Percentiles rank a stretch among this genome's conserved stretches.
phyloP scores from a whole-genome alignment of 768 basidiomycete genomes.

The Trametes sanguinea region DNA sequence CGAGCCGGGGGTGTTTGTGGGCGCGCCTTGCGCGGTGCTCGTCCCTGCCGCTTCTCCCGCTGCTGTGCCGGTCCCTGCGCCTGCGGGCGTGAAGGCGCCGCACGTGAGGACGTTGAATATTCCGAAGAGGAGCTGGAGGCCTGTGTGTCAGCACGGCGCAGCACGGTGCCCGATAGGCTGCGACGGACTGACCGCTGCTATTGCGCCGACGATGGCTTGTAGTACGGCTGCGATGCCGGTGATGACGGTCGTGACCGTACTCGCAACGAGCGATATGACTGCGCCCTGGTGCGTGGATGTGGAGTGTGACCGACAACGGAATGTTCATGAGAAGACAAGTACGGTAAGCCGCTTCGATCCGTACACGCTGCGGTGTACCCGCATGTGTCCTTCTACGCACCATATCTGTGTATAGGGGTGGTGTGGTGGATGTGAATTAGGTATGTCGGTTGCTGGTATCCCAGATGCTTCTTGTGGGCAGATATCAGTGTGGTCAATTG shows the following conservation, averaged over 20 bases:
- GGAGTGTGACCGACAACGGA: background rate
- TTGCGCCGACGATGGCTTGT: constrained; percentile 4
- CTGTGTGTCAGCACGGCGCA: background rate
- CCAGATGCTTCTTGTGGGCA: too few relatives aligned
- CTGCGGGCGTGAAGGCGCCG: constrained; percentile 3
- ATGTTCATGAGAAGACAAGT: background rate
- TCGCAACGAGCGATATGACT: constrained; percentile 6
- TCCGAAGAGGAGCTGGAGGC: background rate
- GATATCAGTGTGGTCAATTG: too few relatives aligned
- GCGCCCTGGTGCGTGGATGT: background rate
- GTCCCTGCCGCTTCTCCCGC: constrained; percentile 13
- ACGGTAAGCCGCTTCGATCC: background rate
- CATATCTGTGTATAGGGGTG: background rate
- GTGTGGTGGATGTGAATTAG: background rate
- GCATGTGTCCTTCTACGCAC: background rate
- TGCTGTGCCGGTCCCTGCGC: constrained; percentile 3
- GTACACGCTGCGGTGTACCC: too few relatives aligned
- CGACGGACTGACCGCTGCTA: background rate
- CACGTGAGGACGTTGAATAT: constrained; percentile 11
- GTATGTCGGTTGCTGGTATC: background rate
- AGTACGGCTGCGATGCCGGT: constrained; percentile 7
- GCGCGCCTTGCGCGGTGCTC: background rate
- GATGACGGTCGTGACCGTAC: constrained; percentile 3
- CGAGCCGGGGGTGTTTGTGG: background rate
- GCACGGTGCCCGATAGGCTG: background rate